phyloP scores from a whole-genome alignment of 495 filamentous ascomycete genomes.

The Xylaria flabelliformis region DNA sequence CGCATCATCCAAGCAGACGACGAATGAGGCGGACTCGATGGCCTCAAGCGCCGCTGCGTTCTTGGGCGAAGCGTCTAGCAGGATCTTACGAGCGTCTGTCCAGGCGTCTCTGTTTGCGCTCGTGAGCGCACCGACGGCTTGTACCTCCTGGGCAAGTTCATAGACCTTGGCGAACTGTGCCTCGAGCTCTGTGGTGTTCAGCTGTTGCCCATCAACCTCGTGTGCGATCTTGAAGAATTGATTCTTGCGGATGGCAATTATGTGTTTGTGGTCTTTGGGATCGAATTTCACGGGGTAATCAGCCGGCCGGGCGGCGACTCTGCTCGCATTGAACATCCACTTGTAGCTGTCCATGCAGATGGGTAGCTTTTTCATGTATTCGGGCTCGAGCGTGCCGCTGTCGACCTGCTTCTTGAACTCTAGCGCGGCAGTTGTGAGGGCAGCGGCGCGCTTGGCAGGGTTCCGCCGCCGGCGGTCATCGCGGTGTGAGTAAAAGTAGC shows the following conservation, averaged over 20 bases:
- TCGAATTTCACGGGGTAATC: conserved; percentile 87
- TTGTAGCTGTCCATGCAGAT: conserved; percentile 97
- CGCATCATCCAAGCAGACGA: conserved; percentile 94
- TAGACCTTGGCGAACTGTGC: conserved; percentile 86
- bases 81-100: conserved; percentile 80
- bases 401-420: conserved; percentile 97
- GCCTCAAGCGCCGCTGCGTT: conserved; percentile 78
- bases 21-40: conserved; percentile 90
- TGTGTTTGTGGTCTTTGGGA: conserved; percentile 76
- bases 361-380: conserved; percentile 95
- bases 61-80: conserved; percentile 74
- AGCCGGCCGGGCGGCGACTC: conserved; percentile 80
- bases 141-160: conserved; percentile 68
- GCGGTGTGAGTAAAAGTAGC: conserved; percentile 98
- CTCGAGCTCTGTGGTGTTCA: conserved; percentile 88
- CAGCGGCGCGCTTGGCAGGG: conserved; percentile 91
- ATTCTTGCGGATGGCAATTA: conserved; percentile 91
- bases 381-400: conserved; percentile 81
- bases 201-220: conserved; percentile 76
- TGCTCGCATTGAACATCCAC: conserved; percentile 98
- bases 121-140: conserved; percentile 85
- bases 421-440: conserved; percentile 80
- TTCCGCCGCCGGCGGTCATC: conserved; percentile 89
- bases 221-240: conserved; percentile 90
- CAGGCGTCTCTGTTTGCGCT: conserved; percentile 92